Evolutionary conservation across 2,329 filamentous ascomycete genomes (phyloP).

Genomic region (Mycosphaerella arachidis): DNA sequence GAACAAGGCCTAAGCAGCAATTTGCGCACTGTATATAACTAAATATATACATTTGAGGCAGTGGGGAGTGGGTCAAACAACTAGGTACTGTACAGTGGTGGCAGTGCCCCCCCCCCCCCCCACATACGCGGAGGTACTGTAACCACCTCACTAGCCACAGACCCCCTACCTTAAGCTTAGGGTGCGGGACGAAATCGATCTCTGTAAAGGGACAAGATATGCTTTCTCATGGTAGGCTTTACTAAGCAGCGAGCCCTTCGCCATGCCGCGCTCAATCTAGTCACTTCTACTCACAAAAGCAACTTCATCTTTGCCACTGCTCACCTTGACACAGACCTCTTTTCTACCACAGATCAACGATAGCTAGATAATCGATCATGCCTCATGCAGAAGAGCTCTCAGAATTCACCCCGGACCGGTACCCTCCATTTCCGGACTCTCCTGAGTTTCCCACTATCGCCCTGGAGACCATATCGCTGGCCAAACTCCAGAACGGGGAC

Average conservation of each 20-base stretch:
- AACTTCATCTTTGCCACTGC: not conserved
- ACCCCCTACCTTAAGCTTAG: too few relatives aligned
- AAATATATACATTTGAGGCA: too few relatives aligned
- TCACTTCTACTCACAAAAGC: too few relatives aligned
- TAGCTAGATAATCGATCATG: constrained; percentile 17
- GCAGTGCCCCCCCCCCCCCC: too few relatives aligned
- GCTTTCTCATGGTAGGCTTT: not conserved
- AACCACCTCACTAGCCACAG: too few relatives aligned
- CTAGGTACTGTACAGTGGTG: too few relatives aligned
- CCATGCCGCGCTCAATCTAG: not conserved
- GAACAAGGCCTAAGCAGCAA: too few relatives aligned
- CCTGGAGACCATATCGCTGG: constrained; percentile 37
- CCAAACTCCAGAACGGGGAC: constrained; percentile 36
- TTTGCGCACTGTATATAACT: too few relatives aligned
- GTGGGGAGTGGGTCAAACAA: too few relatives aligned
- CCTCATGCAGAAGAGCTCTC: constrained; percentile 29
- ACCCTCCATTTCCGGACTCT: constrained; percentile 40
- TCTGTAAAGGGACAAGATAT: not conserved
- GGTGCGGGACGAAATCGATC: too few relatives aligned
- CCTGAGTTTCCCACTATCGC: constrained; percentile 24
- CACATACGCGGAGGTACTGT: too few relatives aligned
- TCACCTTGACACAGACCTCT: not conserved
- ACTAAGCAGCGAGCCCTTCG: not conserved
- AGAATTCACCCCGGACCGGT: constrained; percentile 31
- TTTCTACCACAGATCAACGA: not conserved